Evolutionary conservation across 306 rosid genomes (phyloP).

Genomic region (Luffa aegyptiaca): DNA sequence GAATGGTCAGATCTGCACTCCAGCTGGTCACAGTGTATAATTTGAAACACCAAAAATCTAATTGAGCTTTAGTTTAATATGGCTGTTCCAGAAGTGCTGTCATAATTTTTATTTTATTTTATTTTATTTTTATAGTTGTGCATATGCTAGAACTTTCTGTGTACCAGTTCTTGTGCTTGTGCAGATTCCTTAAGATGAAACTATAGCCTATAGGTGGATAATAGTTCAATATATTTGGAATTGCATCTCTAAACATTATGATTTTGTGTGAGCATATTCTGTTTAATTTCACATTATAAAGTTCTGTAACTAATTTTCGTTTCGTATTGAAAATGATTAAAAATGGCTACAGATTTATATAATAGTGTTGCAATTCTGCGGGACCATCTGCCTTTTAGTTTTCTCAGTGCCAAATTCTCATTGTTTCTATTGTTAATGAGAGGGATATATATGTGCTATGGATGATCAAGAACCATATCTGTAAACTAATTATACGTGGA

Average conservation of each 20-base stretch:
- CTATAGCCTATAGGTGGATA: background rate
- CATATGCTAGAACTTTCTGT: background rate
- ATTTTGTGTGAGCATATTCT: background rate
- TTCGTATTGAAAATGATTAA: background rate
- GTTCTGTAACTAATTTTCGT: background rate
- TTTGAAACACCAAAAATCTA: background rate
- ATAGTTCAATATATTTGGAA: background rate
- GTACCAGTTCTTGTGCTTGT: background rate
- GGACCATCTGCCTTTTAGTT: background rate
- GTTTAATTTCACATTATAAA: background rate
- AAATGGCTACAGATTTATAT: background rate
- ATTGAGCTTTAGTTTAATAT: background rate
- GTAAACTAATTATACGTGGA: background rate
- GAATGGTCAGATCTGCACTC: background rate
- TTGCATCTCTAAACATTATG: background rate
- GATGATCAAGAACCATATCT: background rate
- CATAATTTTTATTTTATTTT: background rate
- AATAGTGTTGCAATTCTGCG: background rate
- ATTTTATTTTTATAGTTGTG: background rate
- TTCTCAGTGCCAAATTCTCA: background rate
- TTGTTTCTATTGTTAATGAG: background rate
- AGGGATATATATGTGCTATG: background rate
- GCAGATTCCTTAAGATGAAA: background rate
- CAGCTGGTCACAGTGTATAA: background rate
- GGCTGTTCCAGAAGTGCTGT: background rate